Conservation (phyloP, 192 early-diverging fungal species). For the Podila clonocystis region DNA sequence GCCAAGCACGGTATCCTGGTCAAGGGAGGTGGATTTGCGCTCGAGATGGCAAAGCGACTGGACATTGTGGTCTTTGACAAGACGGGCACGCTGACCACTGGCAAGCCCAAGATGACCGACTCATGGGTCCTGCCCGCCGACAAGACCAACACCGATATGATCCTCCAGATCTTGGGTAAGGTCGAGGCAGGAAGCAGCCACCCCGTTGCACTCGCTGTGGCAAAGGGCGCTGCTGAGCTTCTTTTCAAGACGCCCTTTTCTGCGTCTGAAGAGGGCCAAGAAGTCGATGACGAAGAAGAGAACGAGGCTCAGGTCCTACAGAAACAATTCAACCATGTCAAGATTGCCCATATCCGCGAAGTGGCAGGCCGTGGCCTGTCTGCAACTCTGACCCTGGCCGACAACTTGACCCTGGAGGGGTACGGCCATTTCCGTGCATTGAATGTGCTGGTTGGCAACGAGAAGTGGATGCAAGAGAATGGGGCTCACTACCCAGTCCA, state of each 20-base stretch:
- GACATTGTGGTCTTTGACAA: constrained; percentile 85
- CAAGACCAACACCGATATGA: constrained; percentile 13
- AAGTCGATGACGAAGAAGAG: constrained; percentile 10
- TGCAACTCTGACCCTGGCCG: constrained; percentile 51
- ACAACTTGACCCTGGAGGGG: constrained; percentile 19
- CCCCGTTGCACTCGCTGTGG: constrained; percentile 74
- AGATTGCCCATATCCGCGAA: constrained; percentile 66
- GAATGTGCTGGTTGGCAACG: constrained; percentile 69
- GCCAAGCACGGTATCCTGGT: constrained; percentile 71
- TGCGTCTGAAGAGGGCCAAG: background rate
- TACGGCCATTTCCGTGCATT: constrained; percentile 50
- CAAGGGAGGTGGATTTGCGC: constrained; percentile 79
- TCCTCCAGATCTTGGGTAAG: constrained; percentile 54
- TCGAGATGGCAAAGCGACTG: constrained; percentile 72
- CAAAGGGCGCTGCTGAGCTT: constrained; percentile 18
- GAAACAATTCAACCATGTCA: constrained; percentile 54
- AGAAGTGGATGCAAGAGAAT: constrained; percentile 72
- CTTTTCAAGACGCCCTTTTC: constrained; percentile 12
- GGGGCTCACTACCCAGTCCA: constrained; percentile 49
- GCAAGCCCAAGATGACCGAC: constrained; percentile 72
- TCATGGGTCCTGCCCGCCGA: constrained; percentile 18
- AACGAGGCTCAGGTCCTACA: constrained; percentile 2
- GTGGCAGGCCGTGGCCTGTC: constrained; percentile 71
- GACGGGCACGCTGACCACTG: constrained; percentile 81
- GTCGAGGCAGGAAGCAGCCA: constrained; percentile 71